These are phyloP conservation scores for Colletotrichum falcatum DNA, from an alignment of 2,329 filamentous ascomycete species.

Conservation along the genomic window DNA sequence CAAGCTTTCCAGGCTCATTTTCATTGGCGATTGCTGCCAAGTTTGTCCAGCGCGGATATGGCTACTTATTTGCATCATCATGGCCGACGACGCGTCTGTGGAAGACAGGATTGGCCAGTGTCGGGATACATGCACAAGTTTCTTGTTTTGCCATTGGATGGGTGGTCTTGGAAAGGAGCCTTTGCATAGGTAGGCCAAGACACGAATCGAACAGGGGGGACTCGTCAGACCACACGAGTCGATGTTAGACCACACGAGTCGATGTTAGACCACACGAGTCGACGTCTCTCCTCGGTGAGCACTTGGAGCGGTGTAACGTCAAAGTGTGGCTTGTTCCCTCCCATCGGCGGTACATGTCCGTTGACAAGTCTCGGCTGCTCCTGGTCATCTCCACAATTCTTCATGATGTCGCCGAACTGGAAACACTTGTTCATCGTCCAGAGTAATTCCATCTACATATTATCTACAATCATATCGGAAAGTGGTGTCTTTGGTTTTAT, in stretches of 20 bases:
- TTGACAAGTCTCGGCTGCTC: too few species aligned
- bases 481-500: too few species aligned
- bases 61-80: neutral
- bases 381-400: too few species aligned
- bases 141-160: conserved; percentile 5
- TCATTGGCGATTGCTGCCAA: neutral
- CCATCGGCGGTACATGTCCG: neutral
- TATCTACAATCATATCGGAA: too few species aligned
- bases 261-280: neutral
- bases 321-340: neutral
- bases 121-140: neutral
- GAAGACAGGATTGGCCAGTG: conserved; percentile 1
- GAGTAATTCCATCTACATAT: too few species aligned
- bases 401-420: too few species aligned
- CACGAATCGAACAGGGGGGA: neutral
- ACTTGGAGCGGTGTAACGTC: neutral
- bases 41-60: neutral
- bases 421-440: too few species aligned
- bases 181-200: conserved; percentile 20
- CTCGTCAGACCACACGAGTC: neutral
- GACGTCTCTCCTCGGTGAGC: neutral
- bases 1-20: neutral
- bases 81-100: neutral
- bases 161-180: conserved; percentile 6
- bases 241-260: conserved; percentile 4